Evolutionary conservation across 768 basidiomycete genomes (phyloP), one percentile per base, ranked within the genome.

Genomic region (Pleurotus ostreatus): DNA sequence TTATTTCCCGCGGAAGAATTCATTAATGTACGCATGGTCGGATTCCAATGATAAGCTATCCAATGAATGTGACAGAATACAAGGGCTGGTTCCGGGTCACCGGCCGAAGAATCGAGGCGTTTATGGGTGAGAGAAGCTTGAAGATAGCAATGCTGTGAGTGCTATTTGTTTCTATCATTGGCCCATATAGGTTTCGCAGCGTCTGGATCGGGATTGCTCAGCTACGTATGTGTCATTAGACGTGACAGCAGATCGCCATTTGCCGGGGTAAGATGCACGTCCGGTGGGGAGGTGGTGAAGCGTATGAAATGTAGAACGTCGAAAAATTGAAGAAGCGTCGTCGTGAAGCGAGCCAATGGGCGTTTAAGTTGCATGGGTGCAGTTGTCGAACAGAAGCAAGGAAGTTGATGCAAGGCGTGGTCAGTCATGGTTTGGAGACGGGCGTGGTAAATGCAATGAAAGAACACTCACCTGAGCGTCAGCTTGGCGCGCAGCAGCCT

Each of bases 401-500:
- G 30, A 11, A 34, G 30, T 34, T 34, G 30, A 34, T 34, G 30
- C 30, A 11, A 3, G 30, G 30, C 30, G 30, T 34, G 30, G 30
- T 34, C 30, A 34, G 30, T 11, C 30, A 34, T 34, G 30, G 7
- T 34, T 34, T 34, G 30, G 30, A 34, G 30, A 30, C 30, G 30
- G 30, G 30, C 30, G 30, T 30, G 30, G 30, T 34, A 3, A 34
- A 34, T 34, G 11, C 30, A 4, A 11, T 4, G 11, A 11, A 34
- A 49, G 55, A 57, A 38, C 25, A 71, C 78, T 66, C 54, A 79
- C 84, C 79, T 83, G 81, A 4, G 75, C 77, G 56, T 77, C 72
- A 5, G 76, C 71, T 62, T 80, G 79, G 62, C 75, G 77, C 65
- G 76, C 77, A 65, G 77, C 74, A 56, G 78, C 79, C 47, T 73